Conservation (phyloP, 1,284 basidiomycete species). For the Erythrobasidium hasegawianum region DNA sequence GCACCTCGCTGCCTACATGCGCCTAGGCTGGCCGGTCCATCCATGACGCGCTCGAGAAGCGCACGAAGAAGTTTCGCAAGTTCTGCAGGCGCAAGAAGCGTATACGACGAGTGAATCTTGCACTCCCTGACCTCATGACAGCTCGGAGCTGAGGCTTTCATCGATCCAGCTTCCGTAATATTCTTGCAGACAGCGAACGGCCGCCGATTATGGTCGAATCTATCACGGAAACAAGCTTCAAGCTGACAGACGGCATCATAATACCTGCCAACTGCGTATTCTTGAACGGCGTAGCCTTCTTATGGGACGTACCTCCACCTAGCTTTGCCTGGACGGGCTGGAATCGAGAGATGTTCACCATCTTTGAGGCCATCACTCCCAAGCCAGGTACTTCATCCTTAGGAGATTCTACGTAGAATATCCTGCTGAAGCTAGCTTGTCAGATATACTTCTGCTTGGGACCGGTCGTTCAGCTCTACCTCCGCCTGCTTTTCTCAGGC, state of each 20-base stretch:
- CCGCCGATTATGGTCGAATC: conserved; percentile 38
- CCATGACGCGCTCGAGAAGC: too few relatives aligned
- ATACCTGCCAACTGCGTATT: conserved; percentile 75
- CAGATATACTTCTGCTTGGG: conserved; percentile 85
- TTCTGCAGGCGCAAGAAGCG: not conserved
- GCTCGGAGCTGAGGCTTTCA: not conserved
- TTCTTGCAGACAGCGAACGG: conserved; percentile 37
- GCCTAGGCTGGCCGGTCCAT: too few relatives aligned
- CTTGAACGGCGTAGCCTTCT: conserved; percentile 74
- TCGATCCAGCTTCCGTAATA: conserved; percentile 41
- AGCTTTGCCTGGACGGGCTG: conserved; percentile 59
- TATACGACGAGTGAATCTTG: conserved; percentile 2
- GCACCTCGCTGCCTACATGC: too few relatives aligned
- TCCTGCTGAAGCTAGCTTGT: too few relatives aligned
- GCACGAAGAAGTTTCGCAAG: not conserved
- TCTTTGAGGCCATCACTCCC: conserved; percentile 76
- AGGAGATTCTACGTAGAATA: conserved; percentile 71
- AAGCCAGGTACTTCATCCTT: conserved; percentile 64
- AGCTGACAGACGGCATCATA: conserved; percentile 61
- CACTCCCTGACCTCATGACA: too few relatives aligned
- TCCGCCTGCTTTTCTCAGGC: conserved; percentile 64
- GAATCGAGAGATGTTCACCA: conserved; percentile 66
- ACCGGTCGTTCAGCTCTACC: conserved; percentile 72
- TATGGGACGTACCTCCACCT: conserved; percentile 78
- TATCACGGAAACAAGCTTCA: conserved; percentile 45